Evolutionary conservation across 371 early-diverging fungal species (phyloP), one percentile per base, ranked within the genome.

Genomic region (Sporodiniella umbellata): DNA sequence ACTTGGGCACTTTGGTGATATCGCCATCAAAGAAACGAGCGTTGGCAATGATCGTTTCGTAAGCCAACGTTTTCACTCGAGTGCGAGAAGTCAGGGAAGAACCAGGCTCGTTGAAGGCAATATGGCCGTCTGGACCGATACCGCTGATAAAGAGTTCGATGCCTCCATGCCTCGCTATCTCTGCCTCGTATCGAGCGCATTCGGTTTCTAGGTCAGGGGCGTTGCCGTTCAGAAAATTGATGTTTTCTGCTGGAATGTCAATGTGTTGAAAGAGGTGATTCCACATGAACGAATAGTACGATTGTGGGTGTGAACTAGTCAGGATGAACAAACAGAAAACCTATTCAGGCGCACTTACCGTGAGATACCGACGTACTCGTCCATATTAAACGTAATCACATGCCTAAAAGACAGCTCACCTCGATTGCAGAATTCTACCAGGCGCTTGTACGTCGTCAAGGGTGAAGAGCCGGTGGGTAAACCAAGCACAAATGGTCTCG

Each of bases 51-150:
- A 93, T 90, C 8, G 93, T 93, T 49, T 93, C 93, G 64, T 93
- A 93, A 4, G 93, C 93, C 26, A 93, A 68, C 14, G 93, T 93
- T 75, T 93, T 93, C 68, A 89, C 90, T 31, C 93, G 80, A 4
- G 93, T 92, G 17, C 88, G 80, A 1, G 90, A 90, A 45, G 84
- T 84, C 26, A 93, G 73, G 11, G 90, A 90, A 15, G 90, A 90
- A n/a, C 93, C 93, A 8, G 93, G 93, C 59, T 93, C 93, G 56
- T 93, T 93, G 57, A 93, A 93, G 10, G 93, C 93, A 63, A 93
- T 90, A 58, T 93, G 93, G 28, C 93, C 93, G 63, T 93, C 93
- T 2, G 93, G 92, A 6, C 93, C 93, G 48, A 92, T 89, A 19
- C 85, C 91, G 26, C 90, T 85, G 48, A 90, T 58, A 63, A 90